Conservation (phyloP, 805 yeast species). For the Starmerella vaccinii region DNA sequence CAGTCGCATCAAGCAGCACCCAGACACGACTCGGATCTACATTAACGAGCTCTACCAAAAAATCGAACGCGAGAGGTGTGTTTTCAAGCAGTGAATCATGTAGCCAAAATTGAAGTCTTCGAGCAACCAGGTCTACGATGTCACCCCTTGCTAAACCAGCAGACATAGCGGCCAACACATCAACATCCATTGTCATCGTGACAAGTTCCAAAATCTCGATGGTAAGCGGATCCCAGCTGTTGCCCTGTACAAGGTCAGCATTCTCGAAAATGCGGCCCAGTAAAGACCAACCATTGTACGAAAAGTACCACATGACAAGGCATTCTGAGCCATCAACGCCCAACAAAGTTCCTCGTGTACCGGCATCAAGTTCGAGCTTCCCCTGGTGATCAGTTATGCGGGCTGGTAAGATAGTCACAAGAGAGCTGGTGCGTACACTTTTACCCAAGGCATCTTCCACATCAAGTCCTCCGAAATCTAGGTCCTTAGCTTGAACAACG, state of each 20-base stretch:
- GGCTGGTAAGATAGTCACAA: conserved; percentile 47
- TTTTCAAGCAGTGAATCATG: conserved; percentile 9
- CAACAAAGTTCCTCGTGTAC: conserved; percentile 63
- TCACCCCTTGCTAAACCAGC: conserved; percentile 43
- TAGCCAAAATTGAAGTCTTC: conserved; percentile 49
- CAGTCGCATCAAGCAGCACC: conserved; percentile 49
- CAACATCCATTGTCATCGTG: conserved; percentile 37
- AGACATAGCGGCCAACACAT: conserved; percentile 35
- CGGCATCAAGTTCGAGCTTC: conserved; percentile 38
- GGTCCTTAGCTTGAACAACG: conserved; percentile 8
- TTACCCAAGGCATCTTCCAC: conserved; percentile 37
- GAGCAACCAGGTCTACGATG: conserved; percentile 50
- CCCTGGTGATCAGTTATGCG: conserved; percentile 41
- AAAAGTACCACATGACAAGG: conserved; percentile 55
- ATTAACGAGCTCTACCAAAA: conserved; percentile 41
- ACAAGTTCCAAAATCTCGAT: conserved; percentile 44
- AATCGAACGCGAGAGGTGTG: conserved; percentile 29
- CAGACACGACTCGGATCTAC: conserved; percentile 60
- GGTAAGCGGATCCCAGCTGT: conserved; percentile 34
- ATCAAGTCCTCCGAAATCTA: conserved; percentile 32
- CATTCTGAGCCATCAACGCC: conserved; percentile 32
- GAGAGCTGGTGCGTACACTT: conserved; percentile 25
- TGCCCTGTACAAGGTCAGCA: conserved; percentile 29
- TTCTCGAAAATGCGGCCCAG: conserved; percentile 71
- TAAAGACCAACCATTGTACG: conserved; percentile 79